A percentile compares a stretch with the other conserved stretches of the same genome.
Evolutionary conservation across 225 moss, liverwort and hornwort species (phyloP).

Genomic region (Pleurozium schreberi): DNA sequence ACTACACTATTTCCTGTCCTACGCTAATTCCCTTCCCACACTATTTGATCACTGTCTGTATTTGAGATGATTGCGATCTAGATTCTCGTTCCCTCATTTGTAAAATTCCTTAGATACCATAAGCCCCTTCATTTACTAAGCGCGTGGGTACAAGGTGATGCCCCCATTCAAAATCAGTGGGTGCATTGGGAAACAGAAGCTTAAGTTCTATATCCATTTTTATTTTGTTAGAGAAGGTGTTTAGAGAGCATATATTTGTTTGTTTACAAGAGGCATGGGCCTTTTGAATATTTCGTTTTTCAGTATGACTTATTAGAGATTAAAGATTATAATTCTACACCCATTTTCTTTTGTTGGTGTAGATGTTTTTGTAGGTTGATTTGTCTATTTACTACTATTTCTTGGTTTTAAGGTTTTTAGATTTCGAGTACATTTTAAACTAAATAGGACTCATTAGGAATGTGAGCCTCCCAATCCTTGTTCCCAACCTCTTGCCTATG

Average conservation of each 20-base stretch:
- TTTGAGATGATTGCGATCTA: neutral
- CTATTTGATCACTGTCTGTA: too few species aligned
- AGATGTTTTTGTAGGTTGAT: neutral
- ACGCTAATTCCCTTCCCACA: neutral
- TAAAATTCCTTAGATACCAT: too few species aligned
- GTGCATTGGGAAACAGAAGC: neutral
- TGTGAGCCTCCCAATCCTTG: neutral
- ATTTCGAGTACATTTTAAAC: neutral
- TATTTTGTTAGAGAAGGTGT: neutral
- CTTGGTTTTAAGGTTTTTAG: neutral
- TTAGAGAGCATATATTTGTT: neutral
- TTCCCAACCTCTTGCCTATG: neutral
- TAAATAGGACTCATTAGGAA: neutral
- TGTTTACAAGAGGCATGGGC: neutral
- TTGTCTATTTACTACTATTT: neutral
- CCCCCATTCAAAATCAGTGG: neutral
- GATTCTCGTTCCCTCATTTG: neutral
- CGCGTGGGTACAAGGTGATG: neutral
- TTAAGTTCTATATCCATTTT: neutral
- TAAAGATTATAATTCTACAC: neutral
- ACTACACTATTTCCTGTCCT: neutral
- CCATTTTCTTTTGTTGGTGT: neutral
- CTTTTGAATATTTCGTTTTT: neutral
- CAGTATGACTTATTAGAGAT: too few species aligned
- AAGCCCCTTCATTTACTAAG: neutral